These are phyloP conservation scores for Periconia sp. DNA, from an alignment of 2,329 filamentous ascomycete genomes.

Conservation along the genomic window DNA sequence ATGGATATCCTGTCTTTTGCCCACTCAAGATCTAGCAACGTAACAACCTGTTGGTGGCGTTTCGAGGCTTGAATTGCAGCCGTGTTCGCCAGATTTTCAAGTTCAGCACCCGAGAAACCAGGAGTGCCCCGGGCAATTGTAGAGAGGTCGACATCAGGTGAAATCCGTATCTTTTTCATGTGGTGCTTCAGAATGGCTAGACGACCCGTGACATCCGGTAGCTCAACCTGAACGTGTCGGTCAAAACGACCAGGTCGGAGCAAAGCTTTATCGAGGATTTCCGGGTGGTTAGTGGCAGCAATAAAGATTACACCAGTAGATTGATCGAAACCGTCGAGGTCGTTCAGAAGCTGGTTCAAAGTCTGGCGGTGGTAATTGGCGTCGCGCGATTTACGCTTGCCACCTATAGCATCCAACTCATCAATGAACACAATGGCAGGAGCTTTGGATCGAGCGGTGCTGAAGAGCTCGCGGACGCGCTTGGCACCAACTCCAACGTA, in stretches of 20 bases:
- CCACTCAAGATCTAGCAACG: constrained; percentile 86
- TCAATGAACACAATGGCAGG: constrained; percentile 96
- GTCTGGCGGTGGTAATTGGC: constrained; percentile 97
- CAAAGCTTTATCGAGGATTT: constrained; percentile 90
- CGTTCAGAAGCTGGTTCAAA: constrained; percentile 92
- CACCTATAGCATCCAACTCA: constrained; percentile 90
- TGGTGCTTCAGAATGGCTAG: constrained; percentile 93
- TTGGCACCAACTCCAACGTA: constrained; percentile 97
- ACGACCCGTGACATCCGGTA: constrained; percentile 91
- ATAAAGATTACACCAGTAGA: constrained; percentile 94
- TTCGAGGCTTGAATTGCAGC: constrained; percentile 94
- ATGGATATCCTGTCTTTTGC: constrained; percentile 98
- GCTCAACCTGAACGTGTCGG: constrained; percentile 81
- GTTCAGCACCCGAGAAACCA: constrained; percentile 90
- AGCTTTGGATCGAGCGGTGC: constrained; percentile 78
- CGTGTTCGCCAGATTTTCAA: constrained; percentile 96
- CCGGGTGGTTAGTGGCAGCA: constrained; percentile 93
- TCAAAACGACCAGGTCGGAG: constrained; percentile 95
- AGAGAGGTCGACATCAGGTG: constrained; percentile 77
- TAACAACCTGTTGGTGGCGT: constrained; percentile 73
- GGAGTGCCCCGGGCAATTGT: constrained; percentile 84
- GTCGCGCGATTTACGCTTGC: constrained; percentile 88
- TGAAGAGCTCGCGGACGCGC: constrained; percentile 91
- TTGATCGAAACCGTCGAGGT: constrained; percentile 95
- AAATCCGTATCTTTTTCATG: constrained; percentile 84